Percentiles rank a stretch among this genome's conserved stretches.
Evolutionary conservation across 164 flowering plant species (phyloP).

Genomic region (Liriodendron chinense): DNA sequence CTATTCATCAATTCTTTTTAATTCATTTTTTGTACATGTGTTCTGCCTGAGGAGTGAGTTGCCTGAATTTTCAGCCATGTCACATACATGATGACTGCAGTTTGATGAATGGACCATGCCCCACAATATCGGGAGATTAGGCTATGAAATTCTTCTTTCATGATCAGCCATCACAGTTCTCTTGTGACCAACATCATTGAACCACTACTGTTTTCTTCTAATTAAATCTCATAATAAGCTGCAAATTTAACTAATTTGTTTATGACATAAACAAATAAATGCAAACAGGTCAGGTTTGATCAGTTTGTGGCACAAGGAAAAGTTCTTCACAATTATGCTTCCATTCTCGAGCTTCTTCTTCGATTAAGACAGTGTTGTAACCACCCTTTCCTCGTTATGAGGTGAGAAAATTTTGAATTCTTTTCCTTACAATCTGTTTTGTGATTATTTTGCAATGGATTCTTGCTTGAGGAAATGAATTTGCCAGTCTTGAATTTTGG

Average conservation of each 20-base stretch:
- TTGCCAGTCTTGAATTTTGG: background rate
- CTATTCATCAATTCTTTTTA: no score
- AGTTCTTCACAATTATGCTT: constrained; percentile 76
- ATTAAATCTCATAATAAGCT: background rate
- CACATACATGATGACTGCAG: no score
- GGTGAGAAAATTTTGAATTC: constrained; percentile 29
- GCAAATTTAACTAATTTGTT: background rate
- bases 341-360: constrained; percentile 76
- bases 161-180: background rate
- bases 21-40: background rate
- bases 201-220: background rate
- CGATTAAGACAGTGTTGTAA: constrained; percentile 79
- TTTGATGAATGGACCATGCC: background rate
- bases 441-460: background rate
- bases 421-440: background rate
- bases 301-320: constrained; percentile 86
- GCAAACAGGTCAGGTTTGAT: constrained; percentile 71
- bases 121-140: background rate
- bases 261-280: constrained; percentile 2
- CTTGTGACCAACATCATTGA: background rate
- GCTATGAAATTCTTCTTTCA: background rate
- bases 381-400: constrained; percentile 87
- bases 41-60: no score
- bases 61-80: no score
- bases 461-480: background rate